phyloP scores from a whole-genome alignment of 2,329 filamentous ascomycete genomes.

The Arthrobotrys pseudoclavata region DNA sequence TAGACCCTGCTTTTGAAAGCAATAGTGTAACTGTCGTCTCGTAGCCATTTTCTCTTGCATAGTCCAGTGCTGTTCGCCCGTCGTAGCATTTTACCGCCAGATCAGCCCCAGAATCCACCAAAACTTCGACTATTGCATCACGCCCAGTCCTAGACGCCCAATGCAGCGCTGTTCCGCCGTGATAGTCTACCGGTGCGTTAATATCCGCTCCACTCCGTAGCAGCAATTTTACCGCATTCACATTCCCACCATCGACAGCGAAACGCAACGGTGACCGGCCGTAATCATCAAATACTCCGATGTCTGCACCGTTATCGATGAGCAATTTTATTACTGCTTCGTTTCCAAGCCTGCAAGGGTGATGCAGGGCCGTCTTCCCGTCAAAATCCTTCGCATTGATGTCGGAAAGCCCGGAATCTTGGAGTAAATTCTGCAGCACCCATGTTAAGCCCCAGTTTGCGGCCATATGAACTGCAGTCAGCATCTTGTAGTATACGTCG shows the following conservation, averaged over 20 bases:
- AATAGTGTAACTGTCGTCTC: conserved; percentile 53
- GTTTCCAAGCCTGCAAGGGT: conserved; percentile 44
- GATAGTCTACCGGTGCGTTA: conserved; percentile 53
- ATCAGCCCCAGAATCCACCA: conserved; percentile 28
- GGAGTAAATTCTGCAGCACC: conserved; percentile 26
- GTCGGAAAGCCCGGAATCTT: conserved; percentile 4
- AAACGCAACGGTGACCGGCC: conserved; percentile 44
- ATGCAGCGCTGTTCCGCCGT: conserved; percentile 56
- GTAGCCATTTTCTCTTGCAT: conserved; percentile 51
- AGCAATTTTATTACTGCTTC: conserved; percentile 57
- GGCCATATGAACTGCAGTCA: conserved; percentile 43
- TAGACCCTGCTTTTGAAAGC: conserved; percentile 53
- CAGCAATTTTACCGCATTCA: conserved; percentile 61
- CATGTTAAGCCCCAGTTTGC: conserved; percentile 24
- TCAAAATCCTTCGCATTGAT: conserved; percentile 44
- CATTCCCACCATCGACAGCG: conserved; percentile 41
- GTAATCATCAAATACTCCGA: conserved; percentile 26
- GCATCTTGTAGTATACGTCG: conserved; percentile 44
- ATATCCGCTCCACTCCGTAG: conserved; percentile 55
- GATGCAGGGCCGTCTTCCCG: conserved; percentile 55
- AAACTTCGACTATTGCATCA: conserved; percentile 20
- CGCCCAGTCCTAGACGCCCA: conserved; percentile 41
- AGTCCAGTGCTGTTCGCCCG: conserved; percentile 54
- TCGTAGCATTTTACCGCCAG: conserved; percentile 32
- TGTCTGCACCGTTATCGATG: conserved; percentile 32